These are phyloP conservation scores for Porogramme epimiltina DNA, from an alignment of 1,284 basidiomycete genomes.

Conservation along the genomic window DNA sequence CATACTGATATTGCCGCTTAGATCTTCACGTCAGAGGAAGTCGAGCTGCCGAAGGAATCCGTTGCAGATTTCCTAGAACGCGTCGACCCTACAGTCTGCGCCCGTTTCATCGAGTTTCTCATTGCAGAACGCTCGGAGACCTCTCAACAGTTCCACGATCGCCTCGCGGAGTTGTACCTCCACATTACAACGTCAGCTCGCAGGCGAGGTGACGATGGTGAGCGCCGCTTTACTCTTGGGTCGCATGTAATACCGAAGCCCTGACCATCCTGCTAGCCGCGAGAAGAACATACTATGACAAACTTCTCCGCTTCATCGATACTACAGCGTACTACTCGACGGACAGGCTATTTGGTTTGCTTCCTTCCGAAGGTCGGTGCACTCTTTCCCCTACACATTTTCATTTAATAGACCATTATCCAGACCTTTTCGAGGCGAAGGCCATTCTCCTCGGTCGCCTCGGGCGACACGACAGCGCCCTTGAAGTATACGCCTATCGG, in stretches of 20 bases:
- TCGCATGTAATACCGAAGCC: not conserved
- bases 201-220: constrained; percentile 57
- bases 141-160: constrained; percentile 78
- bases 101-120: constrained; percentile 86
- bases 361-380: constrained; percentile 73
- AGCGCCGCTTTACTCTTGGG: constrained; percentile 26
- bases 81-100: constrained; percentile 68
- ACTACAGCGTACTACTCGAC: constrained; percentile 73
- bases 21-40: constrained; percentile 96
- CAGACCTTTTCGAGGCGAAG: constrained; percentile 82
- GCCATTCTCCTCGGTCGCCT: constrained; percentile 90
- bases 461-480: constrained; percentile 89
- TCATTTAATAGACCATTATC: not conserved
- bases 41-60: constrained; percentile 77
- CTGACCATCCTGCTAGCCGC: constrained; percentile 35
- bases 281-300: constrained; percentile 55
- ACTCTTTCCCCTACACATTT: not conserved
- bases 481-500: constrained; percentile 90
- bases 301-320: constrained; percentile 79
- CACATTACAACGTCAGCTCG: constrained; percentile 59
- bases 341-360: constrained; percentile 76
- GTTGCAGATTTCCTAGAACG: constrained; percentile 81
- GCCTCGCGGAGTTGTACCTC: constrained; percentile 86
- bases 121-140: constrained; percentile 76
- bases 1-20: constrained; percentile 32